Evolutionary conservation across 2,329 filamentous ascomycete genomes (phyloP), one percentile per base, ranked within the genome.

Genomic region (Hysterium pulicare): DNA sequence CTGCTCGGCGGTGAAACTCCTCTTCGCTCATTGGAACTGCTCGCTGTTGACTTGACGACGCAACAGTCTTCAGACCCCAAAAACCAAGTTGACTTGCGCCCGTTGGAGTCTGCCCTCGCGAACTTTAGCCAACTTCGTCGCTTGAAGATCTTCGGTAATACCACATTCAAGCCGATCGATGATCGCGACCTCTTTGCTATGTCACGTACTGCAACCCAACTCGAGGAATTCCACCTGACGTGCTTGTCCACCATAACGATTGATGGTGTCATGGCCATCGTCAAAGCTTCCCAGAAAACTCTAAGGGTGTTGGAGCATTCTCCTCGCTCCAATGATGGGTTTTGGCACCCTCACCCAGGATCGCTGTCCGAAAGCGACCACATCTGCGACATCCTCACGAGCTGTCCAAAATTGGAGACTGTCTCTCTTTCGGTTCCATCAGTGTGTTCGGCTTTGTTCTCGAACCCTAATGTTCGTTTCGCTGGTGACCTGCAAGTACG

Each of bases 61-160:
- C 65, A 71, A 30, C 73, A 77, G 51, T 66, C 66, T 10, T 53
- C 59, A 2, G 62, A 65, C 33, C 55, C 59, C 22, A 56, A 60
- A 11, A 72, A 70, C 46, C 61, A 66, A 22, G 51, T 72, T 17
- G 70, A 77, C 45, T 54, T 70, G 19, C 58, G 66, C 40, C 68
- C 74, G 8, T 60, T 78, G 13, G 60, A 68, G 36, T 70, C 72
- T 32, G 44, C 54, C 6, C 48, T 55, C 1, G 69, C 76, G 45
- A 67, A 76, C 57, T 78, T 79, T 51, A 62, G 71, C 45, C 62
- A 68, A 23, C 66, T 79, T 33, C 69, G 68, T 41, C 71, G 73
- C 16, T 59, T 79, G 40, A 78, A 78, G 58, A 68, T 79, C 44
- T 76, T 77, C 48, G 76, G 76, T 43, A 72, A 77, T 58, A 76